Conservation (phyloP, 2,329 filamentous ascomycete genomes). For the Sporothrix curviconia region DNA sequence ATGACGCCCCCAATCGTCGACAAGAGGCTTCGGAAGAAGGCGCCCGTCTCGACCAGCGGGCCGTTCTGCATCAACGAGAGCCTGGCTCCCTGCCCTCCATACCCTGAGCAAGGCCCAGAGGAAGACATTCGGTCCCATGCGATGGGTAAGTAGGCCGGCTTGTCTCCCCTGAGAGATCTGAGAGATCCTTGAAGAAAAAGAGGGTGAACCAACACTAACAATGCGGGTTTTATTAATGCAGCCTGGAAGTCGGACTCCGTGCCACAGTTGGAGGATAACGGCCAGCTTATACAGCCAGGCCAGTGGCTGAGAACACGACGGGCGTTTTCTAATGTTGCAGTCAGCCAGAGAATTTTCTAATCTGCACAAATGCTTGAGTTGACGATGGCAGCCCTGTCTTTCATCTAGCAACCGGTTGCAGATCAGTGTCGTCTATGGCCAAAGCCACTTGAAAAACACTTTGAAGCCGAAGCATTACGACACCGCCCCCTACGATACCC, state of each 20-base stretch:
- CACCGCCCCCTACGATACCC: too few species aligned
- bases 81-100: too few species aligned
- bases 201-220: background rate
- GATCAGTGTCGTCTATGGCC: too few species aligned
- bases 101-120: background rate
- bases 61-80: background rate
- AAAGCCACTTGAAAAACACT: too few species aligned
- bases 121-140: background rate
- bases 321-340: background rate
- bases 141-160: background rate
- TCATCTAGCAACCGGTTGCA: too few species aligned
- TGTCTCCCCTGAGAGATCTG: background rate
- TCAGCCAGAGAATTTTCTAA: too few species aligned
- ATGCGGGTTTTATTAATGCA: background rate
- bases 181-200: background rate
- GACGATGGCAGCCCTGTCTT: slow-evolving; percentile 16
- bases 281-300: background rate
- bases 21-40: background rate
- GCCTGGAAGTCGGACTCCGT: background rate
- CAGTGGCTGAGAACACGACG: slow-evolving; percentile 4
- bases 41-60: background rate
- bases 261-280: background rate
- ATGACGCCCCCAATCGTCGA: background rate
- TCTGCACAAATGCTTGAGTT: slow-evolving; percentile 33
- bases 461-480: too few species aligned